Evolutionary conservation across 371 early-diverging fungal species (phyloP).

Genomic region (Apophysomyces elegans): DNA sequence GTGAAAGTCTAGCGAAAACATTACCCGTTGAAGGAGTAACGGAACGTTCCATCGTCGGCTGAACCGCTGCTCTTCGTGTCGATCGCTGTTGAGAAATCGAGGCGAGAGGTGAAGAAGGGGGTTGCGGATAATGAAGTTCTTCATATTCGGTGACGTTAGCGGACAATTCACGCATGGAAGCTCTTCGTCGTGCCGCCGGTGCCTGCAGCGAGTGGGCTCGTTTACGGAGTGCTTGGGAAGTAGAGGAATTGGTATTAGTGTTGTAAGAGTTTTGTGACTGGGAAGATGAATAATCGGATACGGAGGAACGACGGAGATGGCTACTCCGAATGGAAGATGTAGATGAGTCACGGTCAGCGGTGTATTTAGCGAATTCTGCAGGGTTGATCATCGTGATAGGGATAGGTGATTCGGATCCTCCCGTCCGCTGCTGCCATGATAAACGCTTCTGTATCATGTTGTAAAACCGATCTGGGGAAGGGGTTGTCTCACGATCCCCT

Average conservation of each 20-base stretch:
- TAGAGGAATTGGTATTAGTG: constrained; percentile 27
- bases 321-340: constrained; percentile 55
- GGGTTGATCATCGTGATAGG: constrained; percentile 47
- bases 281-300: constrained; percentile 50
- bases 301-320: constrained; percentile 49
- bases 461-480: constrained; percentile 45
- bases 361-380: constrained; percentile 48
- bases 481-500: constrained; percentile 20
- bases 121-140: constrained; percentile 20
- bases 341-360: constrained; percentile 51
- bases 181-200: constrained; percentile 30
- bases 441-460: constrained; percentile 46
- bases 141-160: constrained; percentile 18
- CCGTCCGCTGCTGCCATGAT: constrained; percentile 40
- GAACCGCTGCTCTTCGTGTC: background rate
- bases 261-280: constrained; percentile 37
- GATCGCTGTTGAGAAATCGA: constrained; percentile 7
- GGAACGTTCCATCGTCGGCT: constrained; percentile 17
- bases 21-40: constrained; percentile 39
- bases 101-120: constrained; percentile 29
- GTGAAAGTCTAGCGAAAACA: constrained; percentile 49
- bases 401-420: constrained; percentile 47
- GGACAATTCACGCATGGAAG: constrained; percentile 43
- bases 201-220: constrained; percentile 31
- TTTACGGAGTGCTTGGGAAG: constrained; percentile 29